Conservation (phyloP, 768 basidiomycete species). For the Suillus spraguei region DNA sequence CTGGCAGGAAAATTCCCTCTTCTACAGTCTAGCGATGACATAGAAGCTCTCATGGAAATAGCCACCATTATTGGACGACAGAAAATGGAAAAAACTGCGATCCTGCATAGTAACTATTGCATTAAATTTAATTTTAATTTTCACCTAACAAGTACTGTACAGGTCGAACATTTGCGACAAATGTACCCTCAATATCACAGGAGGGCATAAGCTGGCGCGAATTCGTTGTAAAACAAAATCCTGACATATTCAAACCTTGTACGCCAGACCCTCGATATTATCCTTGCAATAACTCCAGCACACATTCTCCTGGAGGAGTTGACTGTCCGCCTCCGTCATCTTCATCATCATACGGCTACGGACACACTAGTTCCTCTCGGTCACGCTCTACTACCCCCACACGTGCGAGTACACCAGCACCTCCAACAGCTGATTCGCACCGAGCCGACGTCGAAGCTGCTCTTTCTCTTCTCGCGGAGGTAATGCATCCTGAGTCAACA, state of each 20-base stretch:
- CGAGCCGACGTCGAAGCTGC: conserved; percentile 61
- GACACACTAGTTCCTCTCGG: conserved; percentile 18
- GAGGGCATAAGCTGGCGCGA: conserved; percentile 71
- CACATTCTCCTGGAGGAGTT: conserved; percentile 20
- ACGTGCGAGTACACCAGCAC: conserved; percentile 14
- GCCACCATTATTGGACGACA: conserved; percentile 81
- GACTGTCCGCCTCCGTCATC: conserved; percentile 34
- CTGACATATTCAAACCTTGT: conserved; percentile 56
- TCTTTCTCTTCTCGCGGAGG: conserved; percentile 71
- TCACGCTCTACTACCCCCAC: conserved; percentile 28
- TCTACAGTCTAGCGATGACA: conserved; percentile 92
- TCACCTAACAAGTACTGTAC: conserved; percentile 13
- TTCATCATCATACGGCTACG: conserved; percentile 31
- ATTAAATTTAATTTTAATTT: conserved; percentile 2
- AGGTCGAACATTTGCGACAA: conserved; percentile 93
- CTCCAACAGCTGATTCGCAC: conserved; percentile 42
- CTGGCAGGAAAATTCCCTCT: conserved; percentile 91
- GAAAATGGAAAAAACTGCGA: conserved; percentile 83
- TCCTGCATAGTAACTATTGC: conserved; percentile 76
- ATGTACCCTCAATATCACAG: conserved; percentile 74
- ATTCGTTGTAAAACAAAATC: conserved; percentile 81
- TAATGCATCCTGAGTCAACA: conserved; percentile 79
- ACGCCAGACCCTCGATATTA: conserved; percentile 54
- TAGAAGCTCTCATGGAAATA: conserved; percentile 95
- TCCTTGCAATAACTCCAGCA: conserved; percentile 46